phyloP scores from a whole-genome alignment of 257 asterid species.

The Jaltomata sinuosa region DNA sequence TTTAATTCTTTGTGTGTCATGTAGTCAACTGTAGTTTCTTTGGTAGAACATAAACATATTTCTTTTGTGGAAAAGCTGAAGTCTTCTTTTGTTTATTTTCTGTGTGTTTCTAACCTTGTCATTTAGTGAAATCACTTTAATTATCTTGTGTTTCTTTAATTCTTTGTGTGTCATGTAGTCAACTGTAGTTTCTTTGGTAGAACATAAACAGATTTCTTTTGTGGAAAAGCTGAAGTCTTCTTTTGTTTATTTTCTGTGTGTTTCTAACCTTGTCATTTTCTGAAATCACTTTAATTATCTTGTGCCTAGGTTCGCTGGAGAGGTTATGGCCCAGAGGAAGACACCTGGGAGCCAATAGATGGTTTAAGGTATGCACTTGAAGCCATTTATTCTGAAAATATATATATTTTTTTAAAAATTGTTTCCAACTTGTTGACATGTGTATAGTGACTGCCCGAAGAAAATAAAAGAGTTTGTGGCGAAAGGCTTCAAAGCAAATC shows the following conservation, averaged over 20 bases:
- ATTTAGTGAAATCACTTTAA: not conserved
- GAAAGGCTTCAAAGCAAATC: constrained; percentile 10
- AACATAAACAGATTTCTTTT: not conserved
- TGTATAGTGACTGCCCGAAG: constrained; percentile 21
- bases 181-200: not conserved
- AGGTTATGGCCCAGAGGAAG: constrained; percentile 27
- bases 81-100: not conserved
- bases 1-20: not conserved
- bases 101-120: not conserved
- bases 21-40: not conserved
- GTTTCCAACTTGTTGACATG: not conserved
- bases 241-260: not conserved
- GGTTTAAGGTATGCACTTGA: constrained; percentile 23
- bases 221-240: not conserved
- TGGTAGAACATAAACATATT: not conserved
- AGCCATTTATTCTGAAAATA: not conserved
- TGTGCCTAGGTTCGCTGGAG: constrained; percentile 31
- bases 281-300: not conserved
- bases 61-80: not conserved
- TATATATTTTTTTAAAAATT: not conserved
- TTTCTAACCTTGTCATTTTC: not conserved
- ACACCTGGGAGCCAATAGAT: constrained; percentile 45
- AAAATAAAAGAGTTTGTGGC: constrained; percentile 26
- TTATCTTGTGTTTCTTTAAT: too few relatives aligned
- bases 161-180: not conserved